phyloP scores from a whole-genome alignment of 78 protist genomes.

The Cyanophora paradoxa region DNA sequence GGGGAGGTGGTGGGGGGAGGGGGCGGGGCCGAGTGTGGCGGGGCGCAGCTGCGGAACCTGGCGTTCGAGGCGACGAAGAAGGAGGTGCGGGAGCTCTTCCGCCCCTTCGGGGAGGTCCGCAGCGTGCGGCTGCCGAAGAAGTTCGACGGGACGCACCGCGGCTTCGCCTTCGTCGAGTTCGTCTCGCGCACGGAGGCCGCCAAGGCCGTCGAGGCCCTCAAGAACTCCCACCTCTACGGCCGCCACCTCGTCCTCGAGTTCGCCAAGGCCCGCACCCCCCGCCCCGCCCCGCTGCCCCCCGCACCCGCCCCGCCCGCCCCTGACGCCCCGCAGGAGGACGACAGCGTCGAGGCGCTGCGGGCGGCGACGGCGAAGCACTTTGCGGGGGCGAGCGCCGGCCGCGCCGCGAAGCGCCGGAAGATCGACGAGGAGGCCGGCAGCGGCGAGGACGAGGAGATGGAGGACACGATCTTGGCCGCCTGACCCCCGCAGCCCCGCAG shows the following conservation, averaged over 20 bases:
- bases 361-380: too few species aligned
- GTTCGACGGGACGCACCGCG: conserved; percentile 76
- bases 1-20: neutral
- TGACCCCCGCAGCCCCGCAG: too few species aligned
- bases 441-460: too few species aligned
- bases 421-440: too few species aligned
- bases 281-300: too few species aligned
- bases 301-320: too few species aligned
- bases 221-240: conserved; percentile 88
- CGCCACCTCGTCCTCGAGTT: conserved; percentile 66
- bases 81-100: conserved; percentile 81
- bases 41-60: conserved; percentile 82
- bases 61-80: conserved; percentile 88
- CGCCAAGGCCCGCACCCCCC: too few species aligned
- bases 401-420: too few species aligned
- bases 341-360: too few species aligned
- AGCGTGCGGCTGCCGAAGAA: conserved; percentile 79
- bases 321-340: too few species aligned
- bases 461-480: too few species aligned
- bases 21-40: conserved; percentile 24
- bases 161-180: conserved; percentile 95
- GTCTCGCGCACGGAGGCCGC: conserved; percentile 80
- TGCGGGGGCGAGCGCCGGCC: too few species aligned
- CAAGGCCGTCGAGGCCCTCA: conserved; percentile 75
- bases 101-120: conserved; percentile 55